Evolutionary conservation across 768 basidiomycete genomes (phyloP), one percentile per base, ranked within the genome.

Genomic region (Pleurotus salmoneostramineus): DNA sequence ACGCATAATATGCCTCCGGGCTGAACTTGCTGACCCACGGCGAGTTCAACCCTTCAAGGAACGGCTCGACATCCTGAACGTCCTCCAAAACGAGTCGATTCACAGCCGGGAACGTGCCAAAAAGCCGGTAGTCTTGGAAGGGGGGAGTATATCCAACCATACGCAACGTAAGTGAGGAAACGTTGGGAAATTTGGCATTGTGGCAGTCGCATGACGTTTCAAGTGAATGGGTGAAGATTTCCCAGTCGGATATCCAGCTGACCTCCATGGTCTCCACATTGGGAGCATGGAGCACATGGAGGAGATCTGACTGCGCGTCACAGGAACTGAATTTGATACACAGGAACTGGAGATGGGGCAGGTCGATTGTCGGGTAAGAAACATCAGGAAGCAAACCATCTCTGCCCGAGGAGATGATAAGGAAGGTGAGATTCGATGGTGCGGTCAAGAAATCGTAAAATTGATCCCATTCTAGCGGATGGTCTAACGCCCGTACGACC

Each of bases 201-300:
- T 55, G 52, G 27, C 52, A 55, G 12, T 43, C 21, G 52, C 52
- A 55, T 4, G 34, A 31, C 8, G 37, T 55, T 31, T 55, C 52
- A 4, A 55, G 52, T 8, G 52, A 55, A 31, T 42, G 15, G 17
- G 43, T 17, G 40, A 55, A 55, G 35, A 32, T 6, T 3, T 43
- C 36, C 52, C 52, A 55, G 27, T 55, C 52, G n/a, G 52, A 55
- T 14, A 55, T 55, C 52, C 52, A 55, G 40, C 52, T 55, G 8
- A 55, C 40, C 37, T 55, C 52, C 21, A 55, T 27, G 14, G 36
- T 27, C 40, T 55, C 52, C 6, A 55, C 8, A n/a, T 55, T 55
- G 8, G 52, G 52, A 40, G 52, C 52, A 43, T 55, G 36, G 21
- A 55, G 36, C 10, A 55, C 40, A 15, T n/a, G 35, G 52, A 40